phyloP scores from a whole-genome alignment of 768 basidiomycete genomes.

The Cubamyces sp. region DNA sequence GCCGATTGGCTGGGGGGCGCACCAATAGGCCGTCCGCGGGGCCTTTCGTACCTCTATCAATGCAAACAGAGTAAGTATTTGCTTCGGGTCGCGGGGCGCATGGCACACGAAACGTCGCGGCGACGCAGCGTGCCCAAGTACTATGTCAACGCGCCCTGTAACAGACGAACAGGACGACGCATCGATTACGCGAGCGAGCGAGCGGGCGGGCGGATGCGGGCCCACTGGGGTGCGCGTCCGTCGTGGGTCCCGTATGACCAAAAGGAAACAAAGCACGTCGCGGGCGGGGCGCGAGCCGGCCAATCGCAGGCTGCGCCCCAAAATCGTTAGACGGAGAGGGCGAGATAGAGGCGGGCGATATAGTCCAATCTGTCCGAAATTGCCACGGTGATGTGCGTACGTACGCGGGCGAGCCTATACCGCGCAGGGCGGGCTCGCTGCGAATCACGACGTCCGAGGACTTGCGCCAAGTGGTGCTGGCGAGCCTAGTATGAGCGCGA shows the following conservation, averaged over 20 bases:
- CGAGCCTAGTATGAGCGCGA: too few species aligned
- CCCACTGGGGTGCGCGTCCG: not conserved
- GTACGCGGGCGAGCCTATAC: not conserved
- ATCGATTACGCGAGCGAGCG: not conserved
- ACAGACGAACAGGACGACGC: not conserved
- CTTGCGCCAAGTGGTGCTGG: too few species aligned
- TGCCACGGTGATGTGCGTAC: not conserved
- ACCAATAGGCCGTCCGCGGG: too few species aligned
- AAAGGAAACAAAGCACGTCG: not conserved
- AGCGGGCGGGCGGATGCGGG: too few species aligned
- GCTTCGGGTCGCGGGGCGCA: not conserved
- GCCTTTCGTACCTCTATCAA: conserved; percentile 7
- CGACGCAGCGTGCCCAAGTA: not conserved
- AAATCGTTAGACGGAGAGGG: not conserved
- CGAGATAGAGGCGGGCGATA: not conserved
- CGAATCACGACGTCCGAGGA: too few species aligned
- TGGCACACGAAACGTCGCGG: conserved; percentile 1
- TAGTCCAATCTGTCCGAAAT: conserved; percentile 5
- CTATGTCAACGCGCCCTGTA: conserved; percentile 1
- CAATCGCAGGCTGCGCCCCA: conserved; percentile 10
- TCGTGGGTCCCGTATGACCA: not conserved
- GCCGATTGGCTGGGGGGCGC: conserved; percentile 1
- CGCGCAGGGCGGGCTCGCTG: not conserved
- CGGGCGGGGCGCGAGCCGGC: not conserved
- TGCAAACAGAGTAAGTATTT: conserved; percentile 14